phyloP scores from a whole-genome alignment of 2,329 filamentous ascomycete species.

The Trichophyton rubrum region DNA sequence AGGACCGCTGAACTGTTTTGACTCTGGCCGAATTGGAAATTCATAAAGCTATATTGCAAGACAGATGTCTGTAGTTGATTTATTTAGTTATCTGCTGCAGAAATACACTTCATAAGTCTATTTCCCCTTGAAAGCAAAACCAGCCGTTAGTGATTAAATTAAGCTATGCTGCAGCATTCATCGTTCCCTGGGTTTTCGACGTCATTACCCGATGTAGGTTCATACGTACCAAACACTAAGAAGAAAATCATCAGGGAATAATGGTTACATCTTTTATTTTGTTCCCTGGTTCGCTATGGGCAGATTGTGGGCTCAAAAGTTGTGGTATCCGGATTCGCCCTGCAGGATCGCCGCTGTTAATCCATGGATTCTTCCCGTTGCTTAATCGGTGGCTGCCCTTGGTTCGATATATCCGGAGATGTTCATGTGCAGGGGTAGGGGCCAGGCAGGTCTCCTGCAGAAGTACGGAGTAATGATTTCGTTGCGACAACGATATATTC shows the following conservation, averaged over 20 bases:
- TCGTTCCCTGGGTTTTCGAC: not conserved
- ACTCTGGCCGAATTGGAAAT: not conserved
- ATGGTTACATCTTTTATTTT: not conserved
- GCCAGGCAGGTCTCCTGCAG: not conserved
- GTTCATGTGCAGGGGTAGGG: not conserved
- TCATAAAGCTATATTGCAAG: not conserved
- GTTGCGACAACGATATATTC: not conserved
- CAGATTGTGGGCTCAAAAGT: not conserved
- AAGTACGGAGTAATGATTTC: not conserved
- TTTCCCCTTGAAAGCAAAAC: not conserved
- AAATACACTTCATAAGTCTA: not conserved
- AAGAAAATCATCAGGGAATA: not conserved
- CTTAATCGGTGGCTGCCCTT: not conserved
- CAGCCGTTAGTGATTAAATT: not conserved
- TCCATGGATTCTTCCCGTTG: slow-evolving; percentile 4
- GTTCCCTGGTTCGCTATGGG: slow-evolving; percentile 1
- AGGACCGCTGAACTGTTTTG: not conserved
- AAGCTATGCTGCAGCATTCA: not conserved
- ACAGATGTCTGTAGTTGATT: not conserved
- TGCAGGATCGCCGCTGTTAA: not conserved
- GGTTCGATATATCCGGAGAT: not conserved
- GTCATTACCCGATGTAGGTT: not conserved
- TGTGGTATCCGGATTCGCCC: not conserved
- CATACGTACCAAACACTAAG: not conserved
- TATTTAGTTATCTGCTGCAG: not conserved